A percentile compares a stretch with the other conserved stretches of the same genome.
Evolutionary conservation across 2,329 filamentous ascomycete genomes (phyloP).

Genomic region (Pseudogymnoascus sp.): DNA sequence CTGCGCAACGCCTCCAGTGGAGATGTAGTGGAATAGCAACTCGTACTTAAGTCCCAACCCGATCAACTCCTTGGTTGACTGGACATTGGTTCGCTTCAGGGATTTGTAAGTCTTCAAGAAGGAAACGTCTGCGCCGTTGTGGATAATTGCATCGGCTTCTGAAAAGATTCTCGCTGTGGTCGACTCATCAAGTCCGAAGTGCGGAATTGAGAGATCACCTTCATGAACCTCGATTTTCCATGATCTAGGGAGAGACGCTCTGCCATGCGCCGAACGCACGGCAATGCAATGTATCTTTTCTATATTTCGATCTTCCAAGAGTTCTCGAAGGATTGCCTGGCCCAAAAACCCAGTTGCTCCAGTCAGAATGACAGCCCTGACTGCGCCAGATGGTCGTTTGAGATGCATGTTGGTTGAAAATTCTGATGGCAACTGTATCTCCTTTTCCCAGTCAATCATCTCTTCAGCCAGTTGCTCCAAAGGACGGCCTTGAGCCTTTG

Average conservation of each 20-base stretch:
- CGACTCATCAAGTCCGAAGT: constrained; percentile 33
- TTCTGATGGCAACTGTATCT: constrained; percentile 24
- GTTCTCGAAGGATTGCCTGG: constrained; percentile 29
- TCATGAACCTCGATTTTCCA: constrained; percentile 25
- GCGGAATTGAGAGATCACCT: constrained; percentile 32
- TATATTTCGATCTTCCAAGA: constrained; percentile 30
- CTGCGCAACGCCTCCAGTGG: constrained; percentile 24
- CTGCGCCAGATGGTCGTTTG: background rate
- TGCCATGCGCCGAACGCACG: constrained; percentile 22
- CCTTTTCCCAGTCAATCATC: constrained; percentile 34
- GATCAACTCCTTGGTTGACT: constrained; percentile 30
- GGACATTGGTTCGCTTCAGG: constrained; percentile 31
- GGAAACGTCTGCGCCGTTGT: constrained; percentile 39
- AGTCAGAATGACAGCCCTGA: constrained; percentile 28
- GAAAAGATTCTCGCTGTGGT: constrained; percentile 26
- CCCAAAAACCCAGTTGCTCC: constrained; percentile 38
- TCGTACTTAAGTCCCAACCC: constrained; percentile 25
- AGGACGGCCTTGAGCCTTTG: background rate
- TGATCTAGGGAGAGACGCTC: background rate
- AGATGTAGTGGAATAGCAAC: constrained; percentile 34
- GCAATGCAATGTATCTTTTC: constrained; percentile 38
- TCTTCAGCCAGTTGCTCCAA: constrained; percentile 3
- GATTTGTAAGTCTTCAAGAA: constrained; percentile 33
- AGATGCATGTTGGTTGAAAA: background rate
- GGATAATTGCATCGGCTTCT: constrained; percentile 43